Evolutionary conservation across 176 grass and related monocot genomes (phyloP).

Genomic region (Oryza rufipogon): DNA sequence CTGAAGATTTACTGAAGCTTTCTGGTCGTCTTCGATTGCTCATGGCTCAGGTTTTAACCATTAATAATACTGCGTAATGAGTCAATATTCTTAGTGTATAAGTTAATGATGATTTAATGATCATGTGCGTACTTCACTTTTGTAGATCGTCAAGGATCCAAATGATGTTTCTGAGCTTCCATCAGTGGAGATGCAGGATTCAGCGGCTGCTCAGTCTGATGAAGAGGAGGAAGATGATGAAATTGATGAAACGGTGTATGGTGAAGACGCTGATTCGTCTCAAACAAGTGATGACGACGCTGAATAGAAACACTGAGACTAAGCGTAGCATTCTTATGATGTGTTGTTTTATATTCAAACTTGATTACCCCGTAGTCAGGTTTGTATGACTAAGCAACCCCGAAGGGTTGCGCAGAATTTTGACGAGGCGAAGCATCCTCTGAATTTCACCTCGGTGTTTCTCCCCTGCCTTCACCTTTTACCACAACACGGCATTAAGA

Average conservation of each 20-base stretch:
- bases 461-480: background rate
- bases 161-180: constrained; percentile 24
- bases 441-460: background rate
- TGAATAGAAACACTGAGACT: constrained; percentile 19
- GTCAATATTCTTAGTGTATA: background rate
- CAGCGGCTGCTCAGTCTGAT: constrained; percentile 22
- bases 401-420: constrained; percentile 42
- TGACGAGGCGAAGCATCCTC: constrained; percentile 4
- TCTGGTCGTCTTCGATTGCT: constrained; percentile 78
- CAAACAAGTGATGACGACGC: constrained; percentile 47
- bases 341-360: constrained; percentile 4
- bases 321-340: background rate
- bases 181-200: constrained; percentile 32
- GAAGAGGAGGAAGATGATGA: constrained; percentile 60
- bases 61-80: constrained; percentile 29
- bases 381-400: constrained; percentile 26
- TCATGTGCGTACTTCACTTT: constrained; percentile 19
- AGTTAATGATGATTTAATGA: background rate
- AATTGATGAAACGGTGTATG: constrained; percentile 83
- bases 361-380: background rate
- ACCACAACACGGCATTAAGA: background rate
- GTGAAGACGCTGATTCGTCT: constrained; percentile 71
- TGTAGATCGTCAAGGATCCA: constrained; percentile 55
- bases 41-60: constrained; percentile 65
- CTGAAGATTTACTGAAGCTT: constrained; percentile 74